Evolutionary conservation across 73 alveolate species (phyloP).

Genomic region (Diophrys sp.): DNA sequence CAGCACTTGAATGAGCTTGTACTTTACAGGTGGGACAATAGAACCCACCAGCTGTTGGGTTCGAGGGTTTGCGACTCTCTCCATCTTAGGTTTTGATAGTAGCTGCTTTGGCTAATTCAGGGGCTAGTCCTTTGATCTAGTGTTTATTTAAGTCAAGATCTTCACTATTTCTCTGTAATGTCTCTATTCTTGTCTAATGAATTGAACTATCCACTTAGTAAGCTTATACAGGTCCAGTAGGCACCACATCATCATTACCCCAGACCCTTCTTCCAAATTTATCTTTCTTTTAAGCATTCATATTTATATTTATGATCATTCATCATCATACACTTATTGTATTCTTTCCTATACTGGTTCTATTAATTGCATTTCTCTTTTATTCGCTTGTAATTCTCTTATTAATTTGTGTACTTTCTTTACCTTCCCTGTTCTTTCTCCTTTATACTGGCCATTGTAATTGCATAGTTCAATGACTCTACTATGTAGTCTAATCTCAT

Average conservation of each 20-base stretch:
- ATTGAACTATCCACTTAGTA: neutral
- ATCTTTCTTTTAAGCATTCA: too few relatives aligned
- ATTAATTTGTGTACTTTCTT: too few relatives aligned
- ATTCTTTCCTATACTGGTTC: too few relatives aligned
- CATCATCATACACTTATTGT: too few relatives aligned
- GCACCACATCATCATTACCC: neutral
- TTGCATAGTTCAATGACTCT: too few relatives aligned
- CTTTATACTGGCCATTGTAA: too few relatives aligned
- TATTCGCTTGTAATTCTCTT: too few relatives aligned
- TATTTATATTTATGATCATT: too few relatives aligned
- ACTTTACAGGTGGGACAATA: constrained; percentile 48
- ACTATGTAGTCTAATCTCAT: too few relatives aligned
- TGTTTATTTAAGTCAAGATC: neutral
- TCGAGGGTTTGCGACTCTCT: neutral
- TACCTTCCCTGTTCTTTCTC: too few relatives aligned
- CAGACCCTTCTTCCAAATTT: neutral
- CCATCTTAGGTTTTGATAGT: neutral
- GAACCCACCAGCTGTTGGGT: neutral
- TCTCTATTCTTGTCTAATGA: neutral
- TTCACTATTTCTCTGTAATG: neutral
- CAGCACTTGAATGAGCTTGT: constrained; percentile 32
- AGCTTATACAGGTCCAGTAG: neutral
- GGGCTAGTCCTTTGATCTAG: neutral
- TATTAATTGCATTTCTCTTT: too few relatives aligned
- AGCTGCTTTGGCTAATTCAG: neutral